Conservation (phyloP, 352 stramenopile species). For the Globisporangium canariense region DNA sequence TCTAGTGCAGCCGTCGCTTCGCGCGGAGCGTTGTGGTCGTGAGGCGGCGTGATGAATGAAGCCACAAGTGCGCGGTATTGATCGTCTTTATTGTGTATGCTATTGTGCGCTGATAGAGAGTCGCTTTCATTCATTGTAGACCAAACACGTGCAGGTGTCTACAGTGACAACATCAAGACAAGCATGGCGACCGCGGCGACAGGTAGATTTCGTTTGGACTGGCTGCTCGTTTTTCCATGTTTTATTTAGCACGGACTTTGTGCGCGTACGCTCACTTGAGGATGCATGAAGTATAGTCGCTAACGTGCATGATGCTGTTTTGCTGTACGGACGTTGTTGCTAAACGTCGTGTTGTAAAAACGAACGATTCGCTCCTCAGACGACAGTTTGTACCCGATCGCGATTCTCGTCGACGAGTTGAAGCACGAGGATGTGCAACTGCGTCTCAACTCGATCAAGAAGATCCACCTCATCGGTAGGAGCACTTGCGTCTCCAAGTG, state of each 20-base stretch:
- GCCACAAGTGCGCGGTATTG: not conserved
- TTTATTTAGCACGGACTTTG: not conserved
- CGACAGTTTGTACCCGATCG: constrained; percentile 85
- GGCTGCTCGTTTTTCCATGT: constrained; percentile 5
- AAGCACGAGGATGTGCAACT: constrained; percentile 91
- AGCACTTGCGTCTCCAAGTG: not conserved
- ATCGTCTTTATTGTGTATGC: not conserved
- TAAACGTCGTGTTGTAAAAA: not conserved
- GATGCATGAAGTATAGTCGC: not conserved
- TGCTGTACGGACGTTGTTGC: not conserved
- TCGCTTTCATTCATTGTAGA: not conserved
- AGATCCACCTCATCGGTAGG: constrained; percentile 88
- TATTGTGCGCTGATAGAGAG: not conserved
- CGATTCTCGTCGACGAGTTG: constrained; percentile 90
- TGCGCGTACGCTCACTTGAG: not conserved
- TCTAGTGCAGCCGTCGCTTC: not conserved
- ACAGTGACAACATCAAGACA: not conserved
- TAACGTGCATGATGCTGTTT: constrained; percentile 3
- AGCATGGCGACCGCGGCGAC: constrained; percentile 10
- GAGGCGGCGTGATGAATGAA: not conserved
- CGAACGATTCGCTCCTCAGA: constrained; percentile 23
- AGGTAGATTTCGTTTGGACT: not conserved
- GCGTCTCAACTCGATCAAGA: constrained; percentile 89
- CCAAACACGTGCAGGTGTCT: not conserved
- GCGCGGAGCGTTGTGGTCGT: not conserved